Conservation (phyloP, 345 rosid genomes). For the Erysimum cheiranthoides region DNA sequence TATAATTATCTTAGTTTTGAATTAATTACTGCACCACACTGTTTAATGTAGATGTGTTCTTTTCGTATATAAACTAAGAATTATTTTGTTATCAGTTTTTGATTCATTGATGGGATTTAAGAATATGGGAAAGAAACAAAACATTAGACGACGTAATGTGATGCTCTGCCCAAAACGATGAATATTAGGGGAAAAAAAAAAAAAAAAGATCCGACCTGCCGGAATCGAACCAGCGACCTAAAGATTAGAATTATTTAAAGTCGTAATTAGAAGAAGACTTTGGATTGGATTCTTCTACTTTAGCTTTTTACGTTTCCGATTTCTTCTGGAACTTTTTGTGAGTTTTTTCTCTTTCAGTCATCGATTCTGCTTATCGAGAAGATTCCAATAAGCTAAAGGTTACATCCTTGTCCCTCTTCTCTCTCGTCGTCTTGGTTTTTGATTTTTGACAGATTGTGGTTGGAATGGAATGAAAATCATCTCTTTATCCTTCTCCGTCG, state of each 20-base stretch:
- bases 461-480: too few species aligned
- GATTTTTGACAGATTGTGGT: too few species aligned
- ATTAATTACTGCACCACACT: not conserved
- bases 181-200: too few species aligned
- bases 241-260: slow-evolving; percentile 39
- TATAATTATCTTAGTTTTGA: not conserved
- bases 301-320: not conserved
- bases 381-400: slow-evolving; percentile 20
- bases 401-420: slow-evolving; percentile 3
- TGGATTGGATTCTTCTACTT: not conserved
- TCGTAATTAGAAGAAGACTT: not conserved
- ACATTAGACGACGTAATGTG: too few species aligned
- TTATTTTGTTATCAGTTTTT: not conserved
- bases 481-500: too few species aligned
- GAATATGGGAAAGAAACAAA: not conserved
- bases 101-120: not conserved
- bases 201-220: slow-evolving; percentile 25
- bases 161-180: too few species aligned
- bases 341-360: not conserved
- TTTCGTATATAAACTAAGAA: not conserved
- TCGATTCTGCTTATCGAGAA: slow-evolving; percentile 3
- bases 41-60: not conserved
- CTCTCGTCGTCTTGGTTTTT: not conserved
- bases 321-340: not conserved
- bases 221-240: slow-evolving; percentile 77